Evolutionary conservation across 2,329 filamentous ascomycete species (phyloP), one percentile per base, ranked within the genome.

Genomic region (Fusarium metavorans): DNA sequence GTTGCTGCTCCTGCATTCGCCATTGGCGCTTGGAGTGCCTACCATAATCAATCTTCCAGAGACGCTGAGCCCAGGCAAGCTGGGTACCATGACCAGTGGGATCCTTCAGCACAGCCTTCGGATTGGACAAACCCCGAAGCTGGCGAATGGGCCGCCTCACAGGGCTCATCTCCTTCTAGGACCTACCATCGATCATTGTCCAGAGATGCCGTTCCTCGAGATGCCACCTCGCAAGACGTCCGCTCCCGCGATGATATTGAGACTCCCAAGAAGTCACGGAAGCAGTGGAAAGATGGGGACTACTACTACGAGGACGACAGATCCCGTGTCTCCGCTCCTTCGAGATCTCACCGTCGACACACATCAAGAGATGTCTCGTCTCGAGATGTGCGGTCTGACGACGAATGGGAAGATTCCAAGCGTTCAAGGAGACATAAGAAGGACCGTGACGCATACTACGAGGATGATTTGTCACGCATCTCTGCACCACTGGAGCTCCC

Each of bases 131-230:
- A 23, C 16, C 56, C 30, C 14, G 62, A 65, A 34, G 34, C 25
- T n/a, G 83, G 81, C 27, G 80, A 81, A 16, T 78, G 78, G 77
- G 73, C 80, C 20, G 66, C 70, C n/a, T 70, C 76, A 2, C 81
- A 79, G 67, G 80, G 72, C 39, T 69, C 67, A 8, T 66, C 71
- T 35, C 71, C 75, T 11, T 65, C 72, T n/a, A 70, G 67, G 23
- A 64, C 67, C n/a, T 60, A 59, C 25, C 45, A 59, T 30, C 54
- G 27, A 61, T 45, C 54, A 13, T 32, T 62, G 32, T 59, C 61
- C 4, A 57, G 52, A 35, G 67, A 75, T 9, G 39, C 58, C 6
- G 23, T 57, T 6, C 54, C 57, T 4, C 48, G 57, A 45, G 67
- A 75, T 13, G 39, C 56, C 10, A 25, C 59, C 5, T 65, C 74